phyloP scores from a whole-genome alignment of 2,329 filamentous ascomycete species.

The Dothiorella sarmentorum region DNA sequence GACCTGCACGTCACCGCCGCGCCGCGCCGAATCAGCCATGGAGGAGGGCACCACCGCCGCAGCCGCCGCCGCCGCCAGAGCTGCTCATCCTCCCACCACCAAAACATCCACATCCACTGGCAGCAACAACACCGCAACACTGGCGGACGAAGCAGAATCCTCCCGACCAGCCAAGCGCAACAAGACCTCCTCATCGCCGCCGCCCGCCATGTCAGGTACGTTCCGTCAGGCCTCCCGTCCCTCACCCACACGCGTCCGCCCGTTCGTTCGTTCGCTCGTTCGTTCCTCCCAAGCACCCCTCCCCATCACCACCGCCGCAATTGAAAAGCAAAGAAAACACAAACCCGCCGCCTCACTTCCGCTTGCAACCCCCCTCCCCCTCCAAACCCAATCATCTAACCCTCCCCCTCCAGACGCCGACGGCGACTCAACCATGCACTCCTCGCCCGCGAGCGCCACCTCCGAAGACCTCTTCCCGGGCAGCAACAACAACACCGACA shows the following conservation, averaged over 20 bases:
- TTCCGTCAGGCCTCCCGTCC: not conserved
- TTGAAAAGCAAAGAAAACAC: not conserved
- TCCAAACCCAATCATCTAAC: not conserved
- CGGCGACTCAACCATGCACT: slow-evolving; percentile 57
- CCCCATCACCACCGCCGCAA: not conserved
- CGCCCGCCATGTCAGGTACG: slow-evolving; percentile 16
- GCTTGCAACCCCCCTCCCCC: too few species aligned
- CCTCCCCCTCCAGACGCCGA: slow-evolving; percentile 40
- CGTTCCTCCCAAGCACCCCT: too few species aligned
- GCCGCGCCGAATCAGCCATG: too few species aligned
- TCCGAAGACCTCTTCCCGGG: slow-evolving; percentile 42
- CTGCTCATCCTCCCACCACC: not conserved
- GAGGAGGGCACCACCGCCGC: not conserved
- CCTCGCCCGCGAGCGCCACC: slow-evolving; percentile 35
- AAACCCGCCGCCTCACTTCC: not conserved
- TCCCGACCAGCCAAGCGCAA: slow-evolving; percentile 11
- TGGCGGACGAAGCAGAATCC: slow-evolving; percentile 12
- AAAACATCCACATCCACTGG: not conserved
- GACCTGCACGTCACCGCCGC: slow-evolving; percentile 12
- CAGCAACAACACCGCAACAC: slow-evolving; percentile 10
- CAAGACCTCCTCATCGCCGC: slow-evolving; percentile 2
- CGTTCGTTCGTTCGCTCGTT: too few species aligned
- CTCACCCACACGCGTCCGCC: not conserved
- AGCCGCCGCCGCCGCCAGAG: not conserved
- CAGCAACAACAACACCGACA: not conserved